A percentile compares a stretch with the other conserved stretches of the same genome.
phyloP scores from a whole-genome alignment of 2,329 filamentous ascomycete genomes.

The Phialocephala subalpina region DNA sequence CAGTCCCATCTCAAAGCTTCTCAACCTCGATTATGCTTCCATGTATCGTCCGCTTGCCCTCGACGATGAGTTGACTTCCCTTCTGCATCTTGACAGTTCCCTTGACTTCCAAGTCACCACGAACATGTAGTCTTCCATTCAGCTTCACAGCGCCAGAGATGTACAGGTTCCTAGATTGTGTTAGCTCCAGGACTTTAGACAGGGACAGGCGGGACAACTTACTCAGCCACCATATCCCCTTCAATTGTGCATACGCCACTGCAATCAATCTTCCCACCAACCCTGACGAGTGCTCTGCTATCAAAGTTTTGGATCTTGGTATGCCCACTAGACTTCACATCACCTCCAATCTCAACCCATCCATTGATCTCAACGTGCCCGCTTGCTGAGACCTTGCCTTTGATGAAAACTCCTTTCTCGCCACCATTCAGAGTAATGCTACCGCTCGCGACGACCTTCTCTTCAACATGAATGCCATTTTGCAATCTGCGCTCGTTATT shows the following conservation, averaged over 20 bases:
- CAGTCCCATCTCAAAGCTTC: neutral
- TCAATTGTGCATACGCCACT: constrained; percentile 22
- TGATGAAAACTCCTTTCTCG: constrained; percentile 22
- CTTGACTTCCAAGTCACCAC: constrained; percentile 35
- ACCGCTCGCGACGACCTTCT: constrained; percentile 28
- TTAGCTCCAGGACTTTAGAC: too few relatives aligned
- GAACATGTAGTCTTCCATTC: constrained; percentile 32
- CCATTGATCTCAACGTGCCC: constrained; percentile 29
- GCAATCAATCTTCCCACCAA: constrained; percentile 27
- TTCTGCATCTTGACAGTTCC: constrained; percentile 30
- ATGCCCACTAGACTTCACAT: constrained; percentile 30
- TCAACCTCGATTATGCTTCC: constrained; percentile 30
- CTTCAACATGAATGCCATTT: constrained; percentile 21
- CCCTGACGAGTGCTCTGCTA: constrained; percentile 16
- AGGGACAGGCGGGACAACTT: neutral
- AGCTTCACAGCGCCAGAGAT: constrained; percentile 27
- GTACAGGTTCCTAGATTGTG: constrained; percentile 27
- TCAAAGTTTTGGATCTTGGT: constrained; percentile 25
- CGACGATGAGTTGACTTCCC: constrained; percentile 31
- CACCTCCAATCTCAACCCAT: constrained; percentile 24
- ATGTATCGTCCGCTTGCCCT: constrained; percentile 38
- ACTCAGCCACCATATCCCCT: constrained; percentile 28
- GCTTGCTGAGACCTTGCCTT: constrained; percentile 24
- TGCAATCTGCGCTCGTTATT: constrained; percentile 4
- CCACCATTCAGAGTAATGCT: constrained; percentile 25